Evolutionary conservation across 345 rosid genomes (phyloP), one percentile per base, ranked within the genome.

Genomic region (Populus simonii): DNA sequence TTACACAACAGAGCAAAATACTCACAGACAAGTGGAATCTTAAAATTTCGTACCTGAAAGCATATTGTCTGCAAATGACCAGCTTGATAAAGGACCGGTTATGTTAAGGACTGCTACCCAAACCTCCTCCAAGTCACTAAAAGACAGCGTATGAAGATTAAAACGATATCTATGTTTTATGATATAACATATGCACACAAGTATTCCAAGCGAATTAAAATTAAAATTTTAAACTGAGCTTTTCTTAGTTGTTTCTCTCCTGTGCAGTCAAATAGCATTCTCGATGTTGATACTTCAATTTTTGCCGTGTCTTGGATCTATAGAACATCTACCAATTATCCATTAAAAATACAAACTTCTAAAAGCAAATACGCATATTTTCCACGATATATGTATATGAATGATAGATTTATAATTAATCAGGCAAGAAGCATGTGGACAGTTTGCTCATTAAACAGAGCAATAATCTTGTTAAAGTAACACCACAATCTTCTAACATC

Each of bases 101-200:
- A 96, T 87, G 84, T 96, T 96, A 68, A 96, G 88, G 73, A 92
- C 95, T 67, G 97, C 83, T 79, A 93, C 97, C 97, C 98, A 96
- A 25, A 96, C 89, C 85, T 96, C 98, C 80, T 92, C 81, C 73
- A 92, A 84, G 72, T 94, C 90, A 47, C 99, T 96, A 90, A 82
- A 86, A 84, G 29, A 83, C 59, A 72, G 71, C 36, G 25, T 15
- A 25, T 18, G 45, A 71, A 78, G 63, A 55, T 47, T 31, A 22
- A 62, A 43, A 43, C 47, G 47, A 43, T 11, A 27, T 16, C 6
- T 8, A 39, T 20, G 33, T 25, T 59, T 25, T 23, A 4, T 23
- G 16, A 59, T 9, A 59, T 59, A 59, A 23, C 27, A n/a, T n/a
- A 3, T 25, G 27, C 29, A 57, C 63, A 59, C 63, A 4, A 59